Evolutionary conservation across 495 filamentous ascomycete genomes (phyloP), one percentile per base, ranked within the genome.

Genomic region (Aspergillus sclerotiicarbonarius): DNA sequence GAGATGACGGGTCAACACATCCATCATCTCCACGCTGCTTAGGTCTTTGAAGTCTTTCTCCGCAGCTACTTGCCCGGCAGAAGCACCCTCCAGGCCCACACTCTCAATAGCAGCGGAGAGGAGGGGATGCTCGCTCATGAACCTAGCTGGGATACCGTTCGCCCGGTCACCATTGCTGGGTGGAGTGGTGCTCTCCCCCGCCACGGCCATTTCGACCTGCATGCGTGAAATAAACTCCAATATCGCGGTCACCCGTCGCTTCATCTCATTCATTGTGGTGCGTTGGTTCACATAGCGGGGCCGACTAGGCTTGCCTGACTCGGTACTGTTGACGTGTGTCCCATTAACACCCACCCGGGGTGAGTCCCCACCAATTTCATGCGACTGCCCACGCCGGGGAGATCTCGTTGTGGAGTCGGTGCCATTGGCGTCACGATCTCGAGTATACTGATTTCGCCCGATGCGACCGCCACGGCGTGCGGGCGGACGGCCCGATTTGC

Each of bases 221-320:
- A 90, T 93, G 46, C 90, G 84, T 8, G 89, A 86, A 62, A 98
- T 96, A 70, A 90, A 97, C 43, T 96, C 91, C 15, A 95, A 77
- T 54, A 98, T 93, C 13, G 80, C 87, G 2, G 86, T 84, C 4
- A 92, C 92, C 8, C 90, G 84, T 58, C 89, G 83, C 72, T 90
- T 91, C 89, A 97, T 94, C 61, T 97, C 92, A 57, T 87, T 88
- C 85, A 97, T 89, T 29, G 84, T 93, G 49, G 92, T 85, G 35
- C 80, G 76, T 51, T 81, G 76, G 56, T 84, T 76, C 63, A 81
- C 76, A 39, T 82, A 75, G 20, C 77, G 74, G 12, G 80, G 75
- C 68, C 88, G 90, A 62, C 83, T 87, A 18, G 77, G 72, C 51
- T 80, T 84, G 33, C 76, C 76, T 16, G 73, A 63, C 18, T 82